phyloP scores from a whole-genome alignment of 2,329 filamentous ascomycete genomes.

The Neophaeococcomyces aloes region DNA sequence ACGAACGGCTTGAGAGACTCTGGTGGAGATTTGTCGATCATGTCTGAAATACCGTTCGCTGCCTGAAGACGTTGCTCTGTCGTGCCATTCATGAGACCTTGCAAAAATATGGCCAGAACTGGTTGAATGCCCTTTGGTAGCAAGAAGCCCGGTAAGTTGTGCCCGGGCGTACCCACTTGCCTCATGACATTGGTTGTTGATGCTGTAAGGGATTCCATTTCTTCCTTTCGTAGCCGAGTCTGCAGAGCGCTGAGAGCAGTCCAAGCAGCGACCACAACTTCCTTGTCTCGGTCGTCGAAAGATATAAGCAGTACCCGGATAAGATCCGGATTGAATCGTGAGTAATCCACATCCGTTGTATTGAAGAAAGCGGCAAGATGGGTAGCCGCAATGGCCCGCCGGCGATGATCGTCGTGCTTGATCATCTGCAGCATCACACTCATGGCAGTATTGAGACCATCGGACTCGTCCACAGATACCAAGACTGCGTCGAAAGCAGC shows the following conservation, averaged over 20 bases:
- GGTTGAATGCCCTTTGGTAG: constrained; percentile 96
- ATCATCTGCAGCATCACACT: constrained; percentile 77
- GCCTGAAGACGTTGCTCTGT: constrained; percentile 84
- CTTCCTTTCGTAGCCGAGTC: constrained; percentile 83
- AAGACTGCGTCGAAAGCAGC: constrained; percentile 80
- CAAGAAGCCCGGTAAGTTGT: constrained; percentile 73
- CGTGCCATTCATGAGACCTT: constrained; percentile 94
- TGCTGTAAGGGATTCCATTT: constrained; percentile 86
- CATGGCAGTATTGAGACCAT: constrained; percentile 93
- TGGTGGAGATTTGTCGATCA: constrained; percentile 83
- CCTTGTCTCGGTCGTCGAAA: constrained; percentile 74
- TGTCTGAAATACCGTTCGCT: constrained; percentile 86
- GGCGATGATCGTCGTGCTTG: constrained; percentile 86
- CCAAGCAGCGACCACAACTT: constrained; percentile 86
- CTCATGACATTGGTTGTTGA: constrained; percentile 79
- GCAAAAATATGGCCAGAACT: constrained; percentile 89
- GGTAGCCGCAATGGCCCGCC: constrained; percentile 63
- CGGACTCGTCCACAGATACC: constrained; percentile 86
- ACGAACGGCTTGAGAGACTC: constrained; percentile 87
- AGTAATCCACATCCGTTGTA: constrained; percentile 73
- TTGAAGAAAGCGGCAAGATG: constrained; percentile 83
- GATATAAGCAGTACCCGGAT: constrained; percentile 82
- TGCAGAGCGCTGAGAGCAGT: constrained; percentile 76
- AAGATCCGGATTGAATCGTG: constrained; percentile 89
- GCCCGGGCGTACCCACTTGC: constrained; percentile 77